Conservation (phyloP, 768 basidiomycete genomes). For the Leccinum barrowsii region DNA sequence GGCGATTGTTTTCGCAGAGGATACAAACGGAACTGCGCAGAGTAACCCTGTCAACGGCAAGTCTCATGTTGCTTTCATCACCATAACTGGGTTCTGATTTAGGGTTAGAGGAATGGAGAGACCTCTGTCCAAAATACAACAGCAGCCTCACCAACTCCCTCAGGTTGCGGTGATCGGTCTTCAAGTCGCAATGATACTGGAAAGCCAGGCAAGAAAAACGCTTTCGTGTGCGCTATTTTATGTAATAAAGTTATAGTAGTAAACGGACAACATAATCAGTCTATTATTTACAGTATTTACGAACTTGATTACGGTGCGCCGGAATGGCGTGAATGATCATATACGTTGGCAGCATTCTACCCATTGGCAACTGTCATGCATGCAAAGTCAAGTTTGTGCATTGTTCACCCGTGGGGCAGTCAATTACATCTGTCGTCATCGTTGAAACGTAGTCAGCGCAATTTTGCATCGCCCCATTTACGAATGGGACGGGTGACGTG, state of each 20-base stretch:
- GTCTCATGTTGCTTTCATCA: background rate
- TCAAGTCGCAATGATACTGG: background rate
- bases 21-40: constrained; percentile 20
- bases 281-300: background rate
- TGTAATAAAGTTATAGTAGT: background rate
- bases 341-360: no score
- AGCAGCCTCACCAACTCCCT: background rate
- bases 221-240: background rate
- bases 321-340: no score
- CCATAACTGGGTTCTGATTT: background rate
- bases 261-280: background rate
- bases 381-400: no score
- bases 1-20: constrained; percentile 36
- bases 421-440: no score
- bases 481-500: no score
- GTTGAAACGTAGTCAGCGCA: no score
- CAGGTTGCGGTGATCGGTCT: background rate
- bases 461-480: no score
- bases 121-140: constrained; percentile 16
- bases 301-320: no score
- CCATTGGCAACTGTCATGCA: no score
- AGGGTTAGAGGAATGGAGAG: constrained; percentile 12
- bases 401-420: no score
- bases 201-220: background rate
- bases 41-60: background rate